Evolutionary conservation across 164 flowering plant genomes (phyloP), one percentile per base, ranked within the genome.

Genomic region (Cinnamomum chago): DNA sequence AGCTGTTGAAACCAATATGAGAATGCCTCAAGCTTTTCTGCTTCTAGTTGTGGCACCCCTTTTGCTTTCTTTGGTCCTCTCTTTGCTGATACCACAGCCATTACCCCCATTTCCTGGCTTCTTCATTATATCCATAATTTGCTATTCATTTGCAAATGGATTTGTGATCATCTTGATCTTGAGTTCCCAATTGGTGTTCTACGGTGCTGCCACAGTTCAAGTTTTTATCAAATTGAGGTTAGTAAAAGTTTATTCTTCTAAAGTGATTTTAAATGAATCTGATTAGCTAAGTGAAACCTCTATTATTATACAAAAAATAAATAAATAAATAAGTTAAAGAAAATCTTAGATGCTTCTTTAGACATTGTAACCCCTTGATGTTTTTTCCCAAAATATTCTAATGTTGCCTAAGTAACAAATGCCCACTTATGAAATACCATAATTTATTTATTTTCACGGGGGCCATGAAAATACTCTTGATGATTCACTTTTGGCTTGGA

Each of bases 111-210:
- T 87, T 65, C 71, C 82, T 71, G 89, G 86, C 83, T 92, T 88
- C 83, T 67, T 81, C 64, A 27, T 75, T 58, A 83, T 94, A 77
- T 89, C 98, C 50, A 51, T 86, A 33, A 72, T 90, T 58, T 89
- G 97, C 87, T 96, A 91, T 79, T 64, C 86, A 28, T 78, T 89
- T 73, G 97, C 97, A 71, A 94, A 92, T 83, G 99, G 95, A 30
- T 67, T 76, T 28, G 66, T 89, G 10, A 79, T 89, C 74, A 70
- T 89, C 70, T 79, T 96, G 77, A 79, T 87, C 65, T 71, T 86
- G 79, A 70, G 81, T 70, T 85, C 98, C 71, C 92, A 90, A 76
- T 78, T 87, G 79, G 75, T 86, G 80, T 87, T 94, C 85, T 88
- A 89, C 74, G 78, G 76, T 52, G 84, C 86, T 84, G 97, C 97